Base-by-base conservation (phyloP, 495 filamentous ascomycete genomes). In the Cercophora newfieldiana region DNA sequence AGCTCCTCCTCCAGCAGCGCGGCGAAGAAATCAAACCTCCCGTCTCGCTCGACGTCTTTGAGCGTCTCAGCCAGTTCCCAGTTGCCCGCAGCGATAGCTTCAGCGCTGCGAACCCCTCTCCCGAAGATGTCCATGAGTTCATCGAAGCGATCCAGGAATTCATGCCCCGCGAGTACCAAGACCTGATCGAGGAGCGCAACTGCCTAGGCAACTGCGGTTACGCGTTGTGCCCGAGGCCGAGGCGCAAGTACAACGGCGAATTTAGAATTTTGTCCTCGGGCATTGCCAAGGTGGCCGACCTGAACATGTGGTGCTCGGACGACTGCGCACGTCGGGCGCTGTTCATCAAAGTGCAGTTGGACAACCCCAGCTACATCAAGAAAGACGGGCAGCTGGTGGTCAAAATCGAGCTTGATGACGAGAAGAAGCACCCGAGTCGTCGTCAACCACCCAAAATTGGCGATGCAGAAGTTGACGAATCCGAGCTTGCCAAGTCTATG, bases 301-400 rank as follows among this genome's bases (percentile, higher is more conserved):
- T 94, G 10, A 92, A 96, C 77, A 89, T 89, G 72, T 99, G 96
- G 92, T 99, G 95, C 74, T 90, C 88, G 0, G 85, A 90, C 51
- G 80, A 80, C 19, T 99, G 95, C 81, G 90, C 89, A 1, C 83
- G 87, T 68, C 82, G 89, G 44, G 93, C 91, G 19, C 79, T 96
- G 68, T 96, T 91, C 76, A 80, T 99, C 65, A 89, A 91, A 68
- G 90, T 94, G 47, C 95, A 99, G 78, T 83, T 99, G 26, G 87
- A 76, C 19, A 69, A 76, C 48, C 74, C 74, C 30, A 74, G 64
- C 29, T 76, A 73, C 30, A 18, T 62, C 28, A 50, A 66, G 18
- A 63, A 31, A 22, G 51, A 64, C 18, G 71, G 72, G 19, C 70
- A 74, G 54, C 71, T 80, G 60, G 61, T 81, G 7, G 68, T 79